Percentiles rank a stretch among this genome's conserved stretches.
Evolutionary conservation across 768 basidiomycete genomes (phyloP).

Genomic region (Cystofilobasidium bisporidii): DNA sequence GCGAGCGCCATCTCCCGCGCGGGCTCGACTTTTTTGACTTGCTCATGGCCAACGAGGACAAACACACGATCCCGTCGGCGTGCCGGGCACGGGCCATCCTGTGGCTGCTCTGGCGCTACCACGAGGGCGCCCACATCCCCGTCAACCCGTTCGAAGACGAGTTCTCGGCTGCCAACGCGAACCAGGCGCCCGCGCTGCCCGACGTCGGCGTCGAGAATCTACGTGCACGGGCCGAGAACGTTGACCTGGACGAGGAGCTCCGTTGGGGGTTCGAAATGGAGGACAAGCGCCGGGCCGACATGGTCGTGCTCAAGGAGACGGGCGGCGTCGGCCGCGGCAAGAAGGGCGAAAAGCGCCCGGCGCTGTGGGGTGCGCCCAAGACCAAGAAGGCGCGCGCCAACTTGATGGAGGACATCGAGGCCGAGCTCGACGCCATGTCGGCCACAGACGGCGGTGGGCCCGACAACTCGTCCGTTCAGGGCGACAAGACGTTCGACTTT

Average conservation of each 20-base stretch:
- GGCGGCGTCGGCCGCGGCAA: constrained; percentile 5
- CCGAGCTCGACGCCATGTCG: constrained; percentile 62
- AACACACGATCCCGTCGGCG: constrained; percentile 49
- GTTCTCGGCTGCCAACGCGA: constrained; percentile 50
- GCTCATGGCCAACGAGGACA: constrained; percentile 58
- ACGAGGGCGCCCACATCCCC: constrained; percentile 50
- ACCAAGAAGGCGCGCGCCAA: constrained; percentile 77
- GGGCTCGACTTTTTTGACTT: constrained; percentile 59
- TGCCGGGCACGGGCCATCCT: constrained; percentile 71
- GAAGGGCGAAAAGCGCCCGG: constrained; percentile 4
- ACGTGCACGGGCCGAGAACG: constrained; percentile 56
- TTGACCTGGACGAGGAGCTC: constrained; percentile 46
- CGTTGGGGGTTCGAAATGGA: constrained; percentile 72
- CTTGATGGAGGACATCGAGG: constrained; percentile 78
- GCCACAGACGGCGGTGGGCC: constrained; percentile 51
- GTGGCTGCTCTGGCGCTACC: constrained; percentile 72
- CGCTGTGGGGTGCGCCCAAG: constrained; percentile 52
- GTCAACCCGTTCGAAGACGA: constrained; percentile 66
- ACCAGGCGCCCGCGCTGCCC: constrained; percentile 51
- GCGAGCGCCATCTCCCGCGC: constrained; percentile 60
- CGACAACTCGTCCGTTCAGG: constrained; percentile 52
- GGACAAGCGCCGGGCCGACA: constrained; percentile 56
- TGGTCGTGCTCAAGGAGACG: constrained; percentile 28
- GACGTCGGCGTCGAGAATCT: constrained; percentile 70
- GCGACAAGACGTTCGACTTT: neutral